A percentile compares a stretch with the other conserved stretches of the same genome.
phyloP scores from a whole-genome alignment of 768 basidiomycete species.

The Kwoniella pini region DNA sequence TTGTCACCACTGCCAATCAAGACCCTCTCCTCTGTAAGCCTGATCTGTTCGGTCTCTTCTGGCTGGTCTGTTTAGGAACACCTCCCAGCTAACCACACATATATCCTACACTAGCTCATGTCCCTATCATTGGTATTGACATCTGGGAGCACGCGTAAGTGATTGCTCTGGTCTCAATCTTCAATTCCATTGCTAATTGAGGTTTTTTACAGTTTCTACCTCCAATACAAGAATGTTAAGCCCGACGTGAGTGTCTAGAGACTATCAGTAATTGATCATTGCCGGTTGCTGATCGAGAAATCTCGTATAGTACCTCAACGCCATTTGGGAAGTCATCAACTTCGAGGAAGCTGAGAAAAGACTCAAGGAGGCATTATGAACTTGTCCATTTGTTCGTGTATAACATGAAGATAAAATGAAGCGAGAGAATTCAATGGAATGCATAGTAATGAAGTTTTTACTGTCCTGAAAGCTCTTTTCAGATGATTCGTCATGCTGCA shows the following conservation, averaged over 20 bases:
- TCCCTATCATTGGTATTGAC: constrained; percentile 87
- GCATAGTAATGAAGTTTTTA: constrained; percentile 1
- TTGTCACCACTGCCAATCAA: constrained; percentile 93
- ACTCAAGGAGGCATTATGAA: constrained; percentile 54
- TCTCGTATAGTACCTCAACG: constrained; percentile 73
- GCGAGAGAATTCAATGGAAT: background rate
- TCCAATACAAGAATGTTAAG: constrained; percentile 96
- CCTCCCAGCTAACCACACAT: background rate
- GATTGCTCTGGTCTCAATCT: background rate
- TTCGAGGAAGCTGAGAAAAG: constrained; percentile 87
- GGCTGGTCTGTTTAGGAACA: background rate
- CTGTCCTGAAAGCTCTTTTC: too few species aligned
- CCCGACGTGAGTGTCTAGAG: constrained; percentile 71
- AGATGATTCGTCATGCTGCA: too few species aligned
- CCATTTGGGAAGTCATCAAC: constrained; percentile 96
- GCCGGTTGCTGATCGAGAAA: background rate
- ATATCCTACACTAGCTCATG: constrained; percentile 61
- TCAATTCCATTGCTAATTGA: constrained; percentile 61
- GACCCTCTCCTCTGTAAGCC: constrained; percentile 72
- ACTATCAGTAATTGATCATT: background rate
- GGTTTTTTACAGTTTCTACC: constrained; percentile 63
- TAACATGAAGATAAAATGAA: background rate
- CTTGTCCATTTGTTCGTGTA: too few species aligned
- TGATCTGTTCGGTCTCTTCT: background rate
- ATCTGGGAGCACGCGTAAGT: constrained; percentile 87